Conservation (phyloP, 257 asterid species). For the Ilex aquifolium region DNA sequence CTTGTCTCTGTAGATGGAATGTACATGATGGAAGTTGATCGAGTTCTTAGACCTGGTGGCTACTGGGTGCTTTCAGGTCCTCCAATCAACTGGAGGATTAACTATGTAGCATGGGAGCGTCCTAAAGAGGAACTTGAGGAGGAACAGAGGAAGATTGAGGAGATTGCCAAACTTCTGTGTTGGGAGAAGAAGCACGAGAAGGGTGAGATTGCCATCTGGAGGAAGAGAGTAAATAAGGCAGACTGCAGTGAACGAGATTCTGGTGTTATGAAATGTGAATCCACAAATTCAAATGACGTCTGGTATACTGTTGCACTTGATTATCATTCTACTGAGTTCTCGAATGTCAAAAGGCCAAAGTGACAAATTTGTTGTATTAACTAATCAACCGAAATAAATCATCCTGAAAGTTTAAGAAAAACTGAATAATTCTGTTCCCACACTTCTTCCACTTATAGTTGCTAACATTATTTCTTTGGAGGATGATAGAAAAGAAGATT, state of each 20-base stretch:
- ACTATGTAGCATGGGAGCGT: conserved; percentile 29
- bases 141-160: conserved; percentile 36
- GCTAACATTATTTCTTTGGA: no score
- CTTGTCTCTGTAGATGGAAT: conserved; percentile 21
- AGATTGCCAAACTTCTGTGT: conserved; percentile 32
- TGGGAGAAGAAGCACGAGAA: conserved; percentile 38
- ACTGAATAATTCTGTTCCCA: no score
- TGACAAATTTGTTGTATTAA: no score
- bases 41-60: conserved; percentile 46
- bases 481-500: no score
- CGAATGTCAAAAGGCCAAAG: not conserved
- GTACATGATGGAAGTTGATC: conserved; percentile 36
- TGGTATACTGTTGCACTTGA: conserved; percentile 22
- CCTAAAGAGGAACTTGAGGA: conserved; percentile 30
- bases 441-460: no score
- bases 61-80: conserved; percentile 48
- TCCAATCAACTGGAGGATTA: conserved; percentile 35
- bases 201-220: conserved; percentile 40
- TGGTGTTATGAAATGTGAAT: conserved; percentile 22
- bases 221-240: conserved; percentile 28
- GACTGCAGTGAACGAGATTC: conserved; percentile 26
- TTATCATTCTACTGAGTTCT: not conserved
- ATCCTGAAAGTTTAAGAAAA: no score
- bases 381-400: not conserved
- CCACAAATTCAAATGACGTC: conserved; percentile 19